Evolutionary conservation across 2,329 filamentous ascomycete species (phyloP).

Genomic region (Colletotrichum sp.): DNA sequence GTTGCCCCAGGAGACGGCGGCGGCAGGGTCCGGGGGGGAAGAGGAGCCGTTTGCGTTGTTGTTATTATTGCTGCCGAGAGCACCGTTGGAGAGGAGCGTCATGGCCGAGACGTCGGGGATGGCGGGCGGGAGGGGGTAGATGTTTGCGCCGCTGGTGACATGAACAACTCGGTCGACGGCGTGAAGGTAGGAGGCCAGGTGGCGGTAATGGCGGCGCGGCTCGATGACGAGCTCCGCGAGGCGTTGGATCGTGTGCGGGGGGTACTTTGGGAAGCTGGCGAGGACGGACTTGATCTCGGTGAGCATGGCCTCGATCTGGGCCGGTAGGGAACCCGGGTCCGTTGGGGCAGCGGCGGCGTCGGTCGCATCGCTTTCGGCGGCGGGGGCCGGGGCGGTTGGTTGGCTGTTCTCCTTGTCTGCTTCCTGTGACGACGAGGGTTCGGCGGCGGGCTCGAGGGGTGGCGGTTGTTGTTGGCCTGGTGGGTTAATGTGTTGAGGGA

Average conservation of each 20-base stretch:
- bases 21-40: constrained; percentile 34
- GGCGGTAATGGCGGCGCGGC: constrained; percentile 80
- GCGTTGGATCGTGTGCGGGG: constrained; percentile 92
- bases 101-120: constrained; percentile 63
- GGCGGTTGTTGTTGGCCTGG: constrained; percentile 41
- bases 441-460: constrained; percentile 39
- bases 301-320: constrained; percentile 67
- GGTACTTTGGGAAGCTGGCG: constrained; percentile 72
- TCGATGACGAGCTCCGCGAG: constrained; percentile 83
- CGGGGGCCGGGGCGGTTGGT: constrained; percentile 29
- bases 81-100: constrained; percentile 64
- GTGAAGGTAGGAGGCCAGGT: constrained; percentile 83
- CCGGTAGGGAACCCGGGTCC: constrained; percentile 61
- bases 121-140: constrained; percentile 81
- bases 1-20: constrained; percentile 51
- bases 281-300: constrained; percentile 66
- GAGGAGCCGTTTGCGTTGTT: not conserved
- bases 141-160: constrained; percentile 80
- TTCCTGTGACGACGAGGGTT: constrained; percentile 53
- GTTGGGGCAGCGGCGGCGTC: constrained; percentile 40
- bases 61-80: constrained; percentile 39
- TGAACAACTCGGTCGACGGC: constrained; percentile 90
- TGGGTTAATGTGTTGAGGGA: constrained; percentile 41
- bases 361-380: constrained; percentile 31
- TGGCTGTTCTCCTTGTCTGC: constrained; percentile 74